phyloP scores from a whole-genome alignment of 2,329 filamentous ascomycete genomes.

The Ceratocystis ficicola region DNA sequence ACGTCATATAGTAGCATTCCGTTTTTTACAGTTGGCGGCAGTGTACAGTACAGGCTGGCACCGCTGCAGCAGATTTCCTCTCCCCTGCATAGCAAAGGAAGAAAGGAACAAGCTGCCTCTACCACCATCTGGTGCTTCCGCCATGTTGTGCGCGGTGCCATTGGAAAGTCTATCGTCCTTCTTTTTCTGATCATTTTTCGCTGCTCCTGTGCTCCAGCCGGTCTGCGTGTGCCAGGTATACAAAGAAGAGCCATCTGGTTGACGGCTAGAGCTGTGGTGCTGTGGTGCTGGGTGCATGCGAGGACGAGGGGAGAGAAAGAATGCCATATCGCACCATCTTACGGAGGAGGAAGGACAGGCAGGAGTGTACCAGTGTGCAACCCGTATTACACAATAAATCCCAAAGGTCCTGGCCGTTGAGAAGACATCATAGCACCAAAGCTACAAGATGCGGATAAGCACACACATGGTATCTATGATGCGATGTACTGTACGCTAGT shows the following conservation, averaged over 20 bases:
- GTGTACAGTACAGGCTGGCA: too few relatives aligned
- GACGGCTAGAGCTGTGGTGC: background rate
- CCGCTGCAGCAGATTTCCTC: background rate
- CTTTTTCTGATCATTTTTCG: background rate
- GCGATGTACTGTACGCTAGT: too few relatives aligned
- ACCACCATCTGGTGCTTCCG: conserved; percentile 1
- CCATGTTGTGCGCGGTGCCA: background rate
- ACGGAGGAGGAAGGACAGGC: too few relatives aligned
- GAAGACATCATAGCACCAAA: too few relatives aligned
- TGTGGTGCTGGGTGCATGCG: background rate
- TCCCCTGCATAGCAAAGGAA: conserved; percentile 6
- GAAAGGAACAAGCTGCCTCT: conserved; percentile 7
- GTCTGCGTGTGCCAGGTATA: conserved; percentile 7
- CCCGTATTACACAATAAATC: too few relatives aligned
- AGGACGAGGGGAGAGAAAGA: background rate
- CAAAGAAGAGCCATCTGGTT: background rate
- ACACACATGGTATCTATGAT: too few relatives aligned
- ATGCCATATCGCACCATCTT: too few relatives aligned
- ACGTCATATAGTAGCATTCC: conserved; percentile 7
- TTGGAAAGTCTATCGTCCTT: background rate
- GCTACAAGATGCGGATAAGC: too few relatives aligned
- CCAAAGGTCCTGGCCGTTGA: too few relatives aligned
- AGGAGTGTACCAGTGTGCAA: too few relatives aligned
- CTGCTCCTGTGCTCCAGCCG: too few relatives aligned
- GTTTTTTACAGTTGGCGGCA: background rate